Evolutionary conservation across 306 rosid species (phyloP).

Genomic region (Macrotyloma uniflorum): DNA sequence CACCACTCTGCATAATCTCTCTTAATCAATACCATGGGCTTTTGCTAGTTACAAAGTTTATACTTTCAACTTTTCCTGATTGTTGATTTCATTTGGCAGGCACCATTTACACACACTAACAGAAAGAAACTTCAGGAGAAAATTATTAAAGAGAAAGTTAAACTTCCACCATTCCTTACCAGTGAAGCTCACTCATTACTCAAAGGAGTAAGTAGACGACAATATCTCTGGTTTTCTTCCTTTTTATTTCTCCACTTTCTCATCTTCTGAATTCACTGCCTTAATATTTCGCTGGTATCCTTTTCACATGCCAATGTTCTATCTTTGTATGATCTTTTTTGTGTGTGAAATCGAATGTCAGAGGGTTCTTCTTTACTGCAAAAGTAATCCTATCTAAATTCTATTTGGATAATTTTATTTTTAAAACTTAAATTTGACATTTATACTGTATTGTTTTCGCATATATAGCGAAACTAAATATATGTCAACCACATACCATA

Average conservation of each 20-base stretch:
- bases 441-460: background rate
- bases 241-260: conserved; percentile 10
- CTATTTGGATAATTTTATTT: conserved; percentile 1
- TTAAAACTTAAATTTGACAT: background rate
- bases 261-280: background rate
- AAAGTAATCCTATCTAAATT: background rate
- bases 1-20: background rate
- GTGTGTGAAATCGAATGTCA: background rate
- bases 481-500: background rate
- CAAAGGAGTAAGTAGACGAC: conserved; percentile 74
- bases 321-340: background rate
- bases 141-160: conserved; percentile 86
- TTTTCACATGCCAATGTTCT: background rate
- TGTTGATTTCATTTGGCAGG: conserved; percentile 55
- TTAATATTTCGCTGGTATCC: background rate
- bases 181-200: conserved; percentile 91
- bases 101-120: conserved; percentile 79
- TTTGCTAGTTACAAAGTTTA: conserved; percentile 17
- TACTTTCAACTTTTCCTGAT: conserved; percentile 12
- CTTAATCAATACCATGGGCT: conserved; percentile 7
- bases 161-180: conserved; percentile 78
- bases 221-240: background rate
- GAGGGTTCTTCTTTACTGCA: background rate
- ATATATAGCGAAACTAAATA: background rate
- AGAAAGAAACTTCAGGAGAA: conserved; percentile 95